Conservation (phyloP, 1,139 yeast species). For the Kodamaea derodonti region DNA sequence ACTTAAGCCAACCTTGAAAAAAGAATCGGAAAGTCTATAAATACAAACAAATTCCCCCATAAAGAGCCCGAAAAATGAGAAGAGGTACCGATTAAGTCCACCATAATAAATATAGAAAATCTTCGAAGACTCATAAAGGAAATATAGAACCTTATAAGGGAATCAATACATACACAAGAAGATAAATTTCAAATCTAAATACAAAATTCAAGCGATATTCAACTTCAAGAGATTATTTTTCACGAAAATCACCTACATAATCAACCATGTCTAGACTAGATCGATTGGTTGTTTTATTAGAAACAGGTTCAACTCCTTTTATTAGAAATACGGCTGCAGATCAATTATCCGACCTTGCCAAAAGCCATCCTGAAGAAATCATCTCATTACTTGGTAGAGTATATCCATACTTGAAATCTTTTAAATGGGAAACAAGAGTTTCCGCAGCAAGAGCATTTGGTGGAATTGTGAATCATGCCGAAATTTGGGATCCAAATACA, state of each 20-base stretch:
- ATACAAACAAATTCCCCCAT: background rate
- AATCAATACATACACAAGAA: no score
- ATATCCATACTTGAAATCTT: conserved; percentile 78
- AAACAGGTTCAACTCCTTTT: conserved; percentile 92
- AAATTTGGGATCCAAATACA: conserved; percentile 79
- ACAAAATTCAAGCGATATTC: no score
- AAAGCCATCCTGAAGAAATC: conserved; percentile 91
- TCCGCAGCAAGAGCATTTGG: conserved; percentile 96
- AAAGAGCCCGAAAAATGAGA: background rate
- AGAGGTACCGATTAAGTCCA: background rate
- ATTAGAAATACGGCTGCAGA: conserved; percentile 97
- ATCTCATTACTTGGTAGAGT: conserved; percentile 81
- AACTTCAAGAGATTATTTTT: no score
- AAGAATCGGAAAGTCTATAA: background rate
- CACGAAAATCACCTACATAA: no score
- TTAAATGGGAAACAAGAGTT: conserved; percentile 93
- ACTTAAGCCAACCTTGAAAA: no score
- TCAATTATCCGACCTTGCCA: conserved; percentile 90
- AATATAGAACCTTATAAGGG: no score
- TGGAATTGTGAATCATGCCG: conserved; percentile 79
- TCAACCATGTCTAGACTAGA: conserved; percentile 51
- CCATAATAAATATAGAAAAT: background rate
- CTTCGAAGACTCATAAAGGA: conserved; percentile 4
- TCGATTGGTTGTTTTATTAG: conserved; percentile 73
- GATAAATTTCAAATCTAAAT: no score